Evolutionary conservation across 352 stramenopile genomes (phyloP).

Genomic region (Pythium graminicola): DNA sequence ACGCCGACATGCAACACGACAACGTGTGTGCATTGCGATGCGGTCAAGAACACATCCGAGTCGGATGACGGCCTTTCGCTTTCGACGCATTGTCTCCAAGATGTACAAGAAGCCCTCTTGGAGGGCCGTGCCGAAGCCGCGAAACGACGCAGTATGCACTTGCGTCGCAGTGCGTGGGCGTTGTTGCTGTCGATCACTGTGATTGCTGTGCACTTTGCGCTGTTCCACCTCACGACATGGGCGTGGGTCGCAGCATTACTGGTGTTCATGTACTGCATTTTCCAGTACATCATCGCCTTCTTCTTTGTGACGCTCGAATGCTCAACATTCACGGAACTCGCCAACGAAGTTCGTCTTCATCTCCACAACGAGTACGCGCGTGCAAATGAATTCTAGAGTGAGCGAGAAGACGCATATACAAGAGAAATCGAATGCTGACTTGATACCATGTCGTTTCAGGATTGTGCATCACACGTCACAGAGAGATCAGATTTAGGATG

Average conservation of each 20-base stretch:
- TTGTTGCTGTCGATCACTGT: conserved; percentile 30
- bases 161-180: conserved; percentile 30
- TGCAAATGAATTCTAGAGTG: neutral
- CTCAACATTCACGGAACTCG: conserved; percentile 71
- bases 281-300: conserved; percentile 72
- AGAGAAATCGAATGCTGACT: neutral
- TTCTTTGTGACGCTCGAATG: conserved; percentile 78
- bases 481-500: too few species aligned
- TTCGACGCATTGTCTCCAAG: conserved; percentile 31
- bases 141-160: conserved; percentile 27
- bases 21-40: conserved; percentile 43
- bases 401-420: neutral
- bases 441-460: neutral
- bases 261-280: conserved; percentile 29
- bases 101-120: conserved; percentile 39
- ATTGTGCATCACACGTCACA: neutral
- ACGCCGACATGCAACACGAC: conserved; percentile 29
- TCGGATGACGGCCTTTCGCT: neutral
- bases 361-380: conserved; percentile 29
- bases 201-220: conserved; percentile 21
- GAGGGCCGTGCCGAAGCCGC: conserved; percentile 38
- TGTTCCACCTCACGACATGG: conserved; percentile 16
- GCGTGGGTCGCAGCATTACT: conserved; percentile 31
- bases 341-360: conserved; percentile 61
- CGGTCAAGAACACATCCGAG: conserved; percentile 20